Conservation (phyloP, 345 rosid genomes). For the Eucalyptus sp. region DNA sequence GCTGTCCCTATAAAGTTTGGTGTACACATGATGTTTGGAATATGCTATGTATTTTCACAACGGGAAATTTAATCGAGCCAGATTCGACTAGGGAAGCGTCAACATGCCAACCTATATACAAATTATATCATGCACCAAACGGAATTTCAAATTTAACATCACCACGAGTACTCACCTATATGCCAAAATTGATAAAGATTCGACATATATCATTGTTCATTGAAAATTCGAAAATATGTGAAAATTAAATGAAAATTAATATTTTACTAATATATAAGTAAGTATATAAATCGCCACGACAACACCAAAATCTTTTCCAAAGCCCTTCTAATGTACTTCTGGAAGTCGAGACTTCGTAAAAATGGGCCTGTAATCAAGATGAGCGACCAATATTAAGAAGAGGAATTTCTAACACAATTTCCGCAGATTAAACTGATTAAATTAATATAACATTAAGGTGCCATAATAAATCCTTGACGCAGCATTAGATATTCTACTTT, state of each 20-base stretch:
- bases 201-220: neutral
- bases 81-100: neutral
- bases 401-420: neutral
- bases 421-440: neutral
- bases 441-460: neutral
- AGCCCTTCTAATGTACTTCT: slow-evolving; percentile 64
- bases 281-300: slow-evolving; percentile 23
- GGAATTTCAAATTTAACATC: neutral
- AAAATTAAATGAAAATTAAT: neutral
- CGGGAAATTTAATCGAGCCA: neutral
- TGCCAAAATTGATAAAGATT: neutral
- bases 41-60: too few species aligned
- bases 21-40: neutral
- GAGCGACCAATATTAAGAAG: neutral
- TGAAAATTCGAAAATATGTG: neutral
- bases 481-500: slow-evolving; percentile 66
- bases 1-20: neutral
- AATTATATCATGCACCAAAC: neutral
- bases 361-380: slow-evolving; percentile 45
- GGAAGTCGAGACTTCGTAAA: slow-evolving; percentile 57
- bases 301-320: slow-evolving; percentile 56
- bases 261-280: neutral
- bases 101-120: neutral
- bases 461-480: slow-evolving; percentile 65
- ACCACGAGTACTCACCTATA: neutral